A percentile compares a stretch with the other conserved stretches of the same genome.
Conservation (phyloP, 2,329 filamentous ascomycete genomes). For the Xylaria sp. region DNA sequence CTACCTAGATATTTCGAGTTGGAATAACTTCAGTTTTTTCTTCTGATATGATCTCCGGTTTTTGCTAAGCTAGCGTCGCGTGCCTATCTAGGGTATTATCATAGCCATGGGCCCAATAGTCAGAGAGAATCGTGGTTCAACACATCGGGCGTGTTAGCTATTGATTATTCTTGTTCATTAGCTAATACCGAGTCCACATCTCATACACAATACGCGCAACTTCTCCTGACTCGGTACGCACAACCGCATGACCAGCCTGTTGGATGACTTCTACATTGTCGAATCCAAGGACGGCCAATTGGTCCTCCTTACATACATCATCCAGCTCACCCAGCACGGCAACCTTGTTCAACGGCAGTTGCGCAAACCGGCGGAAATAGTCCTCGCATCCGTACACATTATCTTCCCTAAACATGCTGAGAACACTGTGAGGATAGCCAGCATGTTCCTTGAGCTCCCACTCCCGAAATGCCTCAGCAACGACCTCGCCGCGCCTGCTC, state of each 20-base stretch:
- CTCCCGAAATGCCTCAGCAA: conserved; percentile 28
- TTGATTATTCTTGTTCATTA: background rate
- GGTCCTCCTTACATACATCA: conserved; percentile 4
- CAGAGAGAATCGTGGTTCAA: background rate
- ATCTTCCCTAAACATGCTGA: conserved; percentile 30
- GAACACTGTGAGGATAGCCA: conserved; percentile 25
- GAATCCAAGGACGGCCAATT: conserved; percentile 20
- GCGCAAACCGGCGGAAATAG: conserved; percentile 28
- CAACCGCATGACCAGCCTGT: conserved; percentile 19
- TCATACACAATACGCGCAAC: conserved; percentile 29
- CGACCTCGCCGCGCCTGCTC: conserved; percentile 25
- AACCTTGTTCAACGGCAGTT: conserved; percentile 24
- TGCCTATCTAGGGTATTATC: background rate
- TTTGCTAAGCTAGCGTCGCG: background rate
- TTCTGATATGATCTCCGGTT: background rate
- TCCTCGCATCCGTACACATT: conserved; percentile 31
- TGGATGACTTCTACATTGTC: conserved; percentile 18
- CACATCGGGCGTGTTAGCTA: background rate
- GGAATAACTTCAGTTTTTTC: background rate
- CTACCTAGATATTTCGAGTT: no score
- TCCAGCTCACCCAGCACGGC: conserved; percentile 26
- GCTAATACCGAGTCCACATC: conserved; percentile 26
- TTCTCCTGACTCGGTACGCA: conserved; percentile 16
- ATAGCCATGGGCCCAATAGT: background rate
- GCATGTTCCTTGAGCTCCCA: conserved; percentile 33